Base-by-base conservation (phyloP, 192 early-diverging fungal genomes). In the Hyaloraphidium curvatum region DNA sequence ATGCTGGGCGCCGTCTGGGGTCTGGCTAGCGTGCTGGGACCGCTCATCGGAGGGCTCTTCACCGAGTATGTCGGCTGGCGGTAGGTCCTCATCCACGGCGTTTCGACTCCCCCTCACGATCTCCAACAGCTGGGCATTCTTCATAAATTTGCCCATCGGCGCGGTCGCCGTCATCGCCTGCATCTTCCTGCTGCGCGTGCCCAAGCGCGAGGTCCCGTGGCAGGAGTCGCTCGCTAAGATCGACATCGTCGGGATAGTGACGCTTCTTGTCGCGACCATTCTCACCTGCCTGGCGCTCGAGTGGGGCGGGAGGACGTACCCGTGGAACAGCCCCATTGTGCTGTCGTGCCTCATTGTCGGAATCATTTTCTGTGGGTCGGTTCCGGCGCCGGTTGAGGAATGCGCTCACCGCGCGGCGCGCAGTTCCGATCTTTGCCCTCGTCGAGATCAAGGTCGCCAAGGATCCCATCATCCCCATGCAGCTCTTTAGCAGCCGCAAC, bases 401-500 rank as follows among this genome's bases (percentile, higher is more conserved):
- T n/a, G n/a, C n/a, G n/a, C n/a, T n/a, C n/a, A n/a, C n/a, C n/a
- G n/a, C n/a, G n/a, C n/a, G n/a, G n/a, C n/a, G n/a, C n/a, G n/a
- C n/a, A n/a, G n/a, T n/a, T n/a, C n/a, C n/a, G 5, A 59, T 59
- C 7, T 87, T 87, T 55, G 67, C 66, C 2, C 61, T 64, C 21
- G 62, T 83, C 28, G 86, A 93, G 66, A 59, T 62, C 30, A 70
- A 71, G 53, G 30, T 78, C 13, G 67, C 87, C 1, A 54, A 60
- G 19, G 75, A 78, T 37, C 86, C 90, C 5, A 64, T 92, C 23
- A 19, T 48, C 5, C 43, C 43, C 4, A 9, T 48, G 14, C 14
- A 21, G 11, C 19, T 48, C 7, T 48, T 48, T 19, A 48, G 25
- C 7, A 48, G 7, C 5, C 5, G 43, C 17, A 25, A 48, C 25